Evolutionary conservation across 83 land plant genomes (phyloP).

Genomic region (Larix sibirica): DNA sequence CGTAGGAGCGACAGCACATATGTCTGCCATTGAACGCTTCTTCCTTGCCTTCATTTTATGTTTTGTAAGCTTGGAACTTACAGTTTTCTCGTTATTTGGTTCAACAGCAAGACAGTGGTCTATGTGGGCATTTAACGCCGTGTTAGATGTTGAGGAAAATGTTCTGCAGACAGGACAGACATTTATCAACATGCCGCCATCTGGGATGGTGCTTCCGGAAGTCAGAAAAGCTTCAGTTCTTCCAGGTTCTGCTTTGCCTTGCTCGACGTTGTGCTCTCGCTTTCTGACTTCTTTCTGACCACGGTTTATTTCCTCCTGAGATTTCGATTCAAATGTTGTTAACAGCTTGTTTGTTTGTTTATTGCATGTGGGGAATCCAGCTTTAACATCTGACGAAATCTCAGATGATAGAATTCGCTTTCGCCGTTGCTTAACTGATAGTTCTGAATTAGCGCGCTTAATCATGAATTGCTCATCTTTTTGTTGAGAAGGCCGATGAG

Average conservation of each 20-base stretch:
- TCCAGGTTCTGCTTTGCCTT: conserved; percentile 34
- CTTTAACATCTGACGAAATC: not conserved
- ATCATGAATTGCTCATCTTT: not conserved
- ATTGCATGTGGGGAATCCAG: not conserved
- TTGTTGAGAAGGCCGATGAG: not conserved
- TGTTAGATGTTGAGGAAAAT: conserved; percentile 64
- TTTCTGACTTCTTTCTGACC: conserved; percentile 14
- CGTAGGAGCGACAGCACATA: conserved; percentile 38
- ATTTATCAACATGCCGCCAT: conserved; percentile 48
- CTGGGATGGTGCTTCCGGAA: conserved; percentile 23
- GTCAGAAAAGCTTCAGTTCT: conserved; percentile 26
- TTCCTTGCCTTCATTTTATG: conserved; percentile 56
- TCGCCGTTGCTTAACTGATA: not conserved
- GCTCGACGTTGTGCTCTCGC: conserved; percentile 6
- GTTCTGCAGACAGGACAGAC: conserved; percentile 69
- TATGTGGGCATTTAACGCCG: conserved; percentile 74
- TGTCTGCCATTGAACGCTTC: conserved; percentile 57
- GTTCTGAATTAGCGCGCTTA: not conserved
- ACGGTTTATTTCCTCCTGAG: not conserved
- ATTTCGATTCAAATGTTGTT: conserved; percentile 4
- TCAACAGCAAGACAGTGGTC: conserved; percentile 66
- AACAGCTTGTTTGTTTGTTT: not conserved
- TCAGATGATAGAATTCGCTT: not conserved
- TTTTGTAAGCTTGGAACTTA: conserved; percentile 17
- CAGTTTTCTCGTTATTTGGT: conserved; percentile 23